Evolutionary conservation across 164 flowering plant genomes (phyloP).

Genomic region (Nymphaea colorata): DNA sequence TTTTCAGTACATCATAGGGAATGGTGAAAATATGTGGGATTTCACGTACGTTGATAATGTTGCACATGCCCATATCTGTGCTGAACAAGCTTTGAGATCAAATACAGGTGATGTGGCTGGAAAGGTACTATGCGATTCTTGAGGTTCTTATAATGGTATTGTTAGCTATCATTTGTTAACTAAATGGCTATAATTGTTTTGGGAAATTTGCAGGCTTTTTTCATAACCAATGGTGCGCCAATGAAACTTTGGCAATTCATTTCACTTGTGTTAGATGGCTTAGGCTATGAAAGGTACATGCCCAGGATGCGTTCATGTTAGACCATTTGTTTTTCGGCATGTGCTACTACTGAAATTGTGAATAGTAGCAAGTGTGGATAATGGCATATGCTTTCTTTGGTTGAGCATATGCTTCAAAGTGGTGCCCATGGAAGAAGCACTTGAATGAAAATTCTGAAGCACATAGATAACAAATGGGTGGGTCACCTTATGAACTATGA

Average conservation of each 20-base stretch:
- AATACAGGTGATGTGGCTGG: constrained; percentile 50
- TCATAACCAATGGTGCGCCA: constrained; percentile 70
- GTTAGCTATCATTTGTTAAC: not conserved
- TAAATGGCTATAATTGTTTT: not conserved
- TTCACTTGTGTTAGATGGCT: constrained; percentile 42
- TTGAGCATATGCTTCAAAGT: too few species aligned
- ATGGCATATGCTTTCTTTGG: too few species aligned
- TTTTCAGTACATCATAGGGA: constrained; percentile 76
- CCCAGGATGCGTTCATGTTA: not conserved
- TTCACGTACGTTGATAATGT: constrained; percentile 73
- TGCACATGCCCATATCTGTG: constrained; percentile 73
- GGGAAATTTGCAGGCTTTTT: constrained; percentile 51
- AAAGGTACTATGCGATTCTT: constrained; percentile 37
- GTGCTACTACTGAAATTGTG: not conserved
- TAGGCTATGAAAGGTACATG: constrained; percentile 67
- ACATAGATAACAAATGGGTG: too few species aligned
- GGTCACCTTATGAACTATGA: too few species aligned
- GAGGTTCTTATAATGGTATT: not conserved
- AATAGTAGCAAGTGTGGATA: too few species aligned
- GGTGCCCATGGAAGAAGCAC: too few species aligned
- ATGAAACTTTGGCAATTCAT: constrained; percentile 59
- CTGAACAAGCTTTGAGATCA: constrained; percentile 63
- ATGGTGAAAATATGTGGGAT: constrained; percentile 64
- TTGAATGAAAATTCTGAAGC: too few species aligned
- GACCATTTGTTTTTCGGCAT: not conserved